These are phyloP conservation scores for Kwoniella pini DNA, from an alignment of 768 basidiomycete genomes.

Conservation along the genomic window DNA sequence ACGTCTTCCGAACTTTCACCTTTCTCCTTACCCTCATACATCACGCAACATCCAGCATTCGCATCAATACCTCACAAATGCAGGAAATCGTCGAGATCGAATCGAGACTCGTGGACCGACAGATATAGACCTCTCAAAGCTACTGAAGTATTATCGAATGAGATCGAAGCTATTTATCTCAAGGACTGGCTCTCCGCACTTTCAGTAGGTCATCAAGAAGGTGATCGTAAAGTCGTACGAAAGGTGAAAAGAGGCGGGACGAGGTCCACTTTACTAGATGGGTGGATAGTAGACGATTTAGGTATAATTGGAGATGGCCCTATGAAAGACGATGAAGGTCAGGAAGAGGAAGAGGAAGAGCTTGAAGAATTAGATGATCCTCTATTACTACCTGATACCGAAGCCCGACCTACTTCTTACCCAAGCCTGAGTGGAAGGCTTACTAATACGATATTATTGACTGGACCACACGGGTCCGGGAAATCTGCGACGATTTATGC, in stretches of 20 bases:
- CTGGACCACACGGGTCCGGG: conserved; percentile 79
- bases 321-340: background rate
- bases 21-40: background rate
- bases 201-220: conserved; percentile 32
- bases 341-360: conserved; percentile 21
- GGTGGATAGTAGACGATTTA: conserved; percentile 54
- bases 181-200: conserved; percentile 51
- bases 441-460: conserved; percentile 81
- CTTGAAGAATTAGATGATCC: conserved; percentile 31
- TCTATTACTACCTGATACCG: conserved; percentile 9
- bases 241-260: conserved; percentile 37
- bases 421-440: conserved; percentile 56
- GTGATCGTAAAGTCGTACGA: conserved; percentile 37
- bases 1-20: no score
- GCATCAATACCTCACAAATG: conserved; percentile 7
- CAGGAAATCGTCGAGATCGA: conserved; percentile 2
- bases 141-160: conserved; percentile 50
- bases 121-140: conserved; percentile 44
- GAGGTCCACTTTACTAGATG: conserved; percentile 26
- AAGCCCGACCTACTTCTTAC: conserved; percentile 23
- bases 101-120: conserved; percentile 50
- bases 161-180: conserved; percentile 49
- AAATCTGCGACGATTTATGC: conserved; percentile 94
- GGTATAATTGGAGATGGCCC: conserved; percentile 34
- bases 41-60: conserved; percentile 30